Conservation (phyloP, 1,284 basidiomycete species). For the Cryptococcus floricola region DNA sequence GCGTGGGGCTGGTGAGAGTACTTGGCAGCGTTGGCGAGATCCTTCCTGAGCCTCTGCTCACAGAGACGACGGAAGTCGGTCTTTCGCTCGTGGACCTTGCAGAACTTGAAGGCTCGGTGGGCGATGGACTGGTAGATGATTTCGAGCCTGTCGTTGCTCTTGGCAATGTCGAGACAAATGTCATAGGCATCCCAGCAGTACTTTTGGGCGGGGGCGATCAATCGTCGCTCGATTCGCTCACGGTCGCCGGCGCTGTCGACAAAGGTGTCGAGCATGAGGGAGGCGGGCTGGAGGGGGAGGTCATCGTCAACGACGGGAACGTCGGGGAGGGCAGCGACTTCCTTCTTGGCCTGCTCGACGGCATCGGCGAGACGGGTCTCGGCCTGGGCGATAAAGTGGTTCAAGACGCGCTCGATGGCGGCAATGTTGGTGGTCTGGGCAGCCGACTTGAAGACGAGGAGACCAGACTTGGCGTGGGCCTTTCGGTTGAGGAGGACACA, state of each 20-base stretch:
- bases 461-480: constrained; percentile 86
- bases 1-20: constrained; percentile 92
- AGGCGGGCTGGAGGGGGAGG: constrained; percentile 44
- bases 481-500: constrained; percentile 95
- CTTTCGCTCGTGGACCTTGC: constrained; percentile 87
- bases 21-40: constrained; percentile 91
- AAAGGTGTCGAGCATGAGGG: constrained; percentile 46
- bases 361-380: constrained; percentile 84
- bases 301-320: constrained; percentile 40
- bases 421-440: constrained; percentile 87
- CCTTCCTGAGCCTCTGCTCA: constrained; percentile 85
- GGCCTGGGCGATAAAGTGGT: constrained; percentile 79
- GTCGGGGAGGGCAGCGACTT: constrained; percentile 79
- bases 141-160: constrained; percentile 94
- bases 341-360: constrained; percentile 63
- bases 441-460: constrained; percentile 90
- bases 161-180: constrained; percentile 91
- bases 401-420: constrained; percentile 90
- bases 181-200: constrained; percentile 99
- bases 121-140: constrained; percentile 94
- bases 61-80: constrained; percentile 97
- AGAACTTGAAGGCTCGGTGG: constrained; percentile 96
- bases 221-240: constrained; percentile 89
- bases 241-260: constrained; percentile 65
- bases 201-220: constrained; percentile 97